Percentiles rank a stretch among this genome's conserved stretches.
Evolutionary conservation across 208 protist species (phyloP).

Genomic region (Trypanosoma cruzi): DNA sequence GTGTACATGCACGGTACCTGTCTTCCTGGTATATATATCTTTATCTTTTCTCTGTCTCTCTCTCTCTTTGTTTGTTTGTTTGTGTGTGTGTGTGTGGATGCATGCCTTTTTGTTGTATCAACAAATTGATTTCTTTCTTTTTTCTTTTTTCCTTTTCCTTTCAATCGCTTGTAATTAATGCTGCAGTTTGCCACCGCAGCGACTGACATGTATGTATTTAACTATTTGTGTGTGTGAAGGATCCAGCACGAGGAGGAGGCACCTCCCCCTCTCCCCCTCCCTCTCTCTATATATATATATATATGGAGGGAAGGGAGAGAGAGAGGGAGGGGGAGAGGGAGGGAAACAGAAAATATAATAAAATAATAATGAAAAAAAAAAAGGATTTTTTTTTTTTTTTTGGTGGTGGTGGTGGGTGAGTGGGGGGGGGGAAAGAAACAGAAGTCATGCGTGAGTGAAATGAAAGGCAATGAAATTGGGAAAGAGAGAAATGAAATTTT

Average conservation of each 20-base stretch:
- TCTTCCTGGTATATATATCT: no score
- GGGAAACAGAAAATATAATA: neutral
- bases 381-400: neutral
- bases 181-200: no score
- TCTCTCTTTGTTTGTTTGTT: no score
- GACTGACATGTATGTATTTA: no score
- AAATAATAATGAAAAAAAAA: slow-evolving; percentile 5
- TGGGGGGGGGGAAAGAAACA: neutral
- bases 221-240: no score
- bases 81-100: neutral
- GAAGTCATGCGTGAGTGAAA: no score
- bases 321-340: neutral
- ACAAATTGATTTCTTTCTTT: neutral
- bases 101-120: neutral
- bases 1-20: no score
- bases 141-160: neutral
- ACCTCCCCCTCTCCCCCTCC: no score
- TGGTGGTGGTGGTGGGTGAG: neutral
- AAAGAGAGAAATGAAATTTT: no score
- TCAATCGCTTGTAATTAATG: neutral
- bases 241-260: no score
- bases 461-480: no score
- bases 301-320: neutral
- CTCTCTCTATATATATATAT: no score
- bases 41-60: neutral